These are phyloP conservation scores for Calocera cornea DNA, from an alignment of 768 basidiomycete species.

Conservation along the genomic window DNA sequence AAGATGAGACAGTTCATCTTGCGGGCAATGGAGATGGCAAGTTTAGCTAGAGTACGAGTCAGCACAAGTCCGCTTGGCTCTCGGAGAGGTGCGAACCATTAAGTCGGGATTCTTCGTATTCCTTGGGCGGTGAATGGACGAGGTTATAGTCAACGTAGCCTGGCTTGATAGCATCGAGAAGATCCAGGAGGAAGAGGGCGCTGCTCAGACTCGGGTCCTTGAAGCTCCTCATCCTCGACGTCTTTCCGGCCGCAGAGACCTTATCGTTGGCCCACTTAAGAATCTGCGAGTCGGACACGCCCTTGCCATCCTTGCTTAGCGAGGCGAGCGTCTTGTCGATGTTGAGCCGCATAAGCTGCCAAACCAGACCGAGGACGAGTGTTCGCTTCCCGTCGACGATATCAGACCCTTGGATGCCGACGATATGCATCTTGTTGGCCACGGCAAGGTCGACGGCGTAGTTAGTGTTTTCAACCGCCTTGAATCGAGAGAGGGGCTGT, in stretches of 20 bases:
- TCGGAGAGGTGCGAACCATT: constrained; percentile 52
- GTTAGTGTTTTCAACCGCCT: constrained; percentile 96
- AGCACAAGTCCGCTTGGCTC: constrained; percentile 9
- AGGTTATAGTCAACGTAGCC: constrained; percentile 88
- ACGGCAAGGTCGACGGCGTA: constrained; percentile 87
- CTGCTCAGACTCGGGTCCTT: constrained; percentile 84
- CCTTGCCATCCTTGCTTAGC: constrained; percentile 54
- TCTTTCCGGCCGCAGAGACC: constrained; percentile 43
- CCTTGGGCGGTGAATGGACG: constrained; percentile 36
- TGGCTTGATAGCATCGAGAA: constrained; percentile 80
- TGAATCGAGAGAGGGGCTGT: constrained; percentile 82
- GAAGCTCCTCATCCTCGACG: constrained; percentile 62
- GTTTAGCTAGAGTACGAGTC: constrained; percentile 51
- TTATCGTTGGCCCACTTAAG: constrained; percentile 92
- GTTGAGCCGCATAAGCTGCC: constrained; percentile 93
- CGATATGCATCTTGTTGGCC: constrained; percentile 86
- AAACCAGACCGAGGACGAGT: constrained; percentile 86
- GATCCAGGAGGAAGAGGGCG: constrained; percentile 83
- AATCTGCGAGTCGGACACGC: constrained; percentile 84
- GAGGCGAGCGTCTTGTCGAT: constrained; percentile 80
- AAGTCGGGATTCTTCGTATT: constrained; percentile 78
- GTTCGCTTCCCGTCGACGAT: constrained; percentile 91
- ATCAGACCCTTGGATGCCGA: constrained; percentile 95
- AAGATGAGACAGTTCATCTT: constrained; percentile 96
- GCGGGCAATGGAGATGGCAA: constrained; percentile 96